Percentiles rank a stretch among this genome's conserved stretches.
phyloP scores from a whole-genome alignment of 2,329 filamentous ascomycete genomes.

The Dactylellina leptospora region DNA sequence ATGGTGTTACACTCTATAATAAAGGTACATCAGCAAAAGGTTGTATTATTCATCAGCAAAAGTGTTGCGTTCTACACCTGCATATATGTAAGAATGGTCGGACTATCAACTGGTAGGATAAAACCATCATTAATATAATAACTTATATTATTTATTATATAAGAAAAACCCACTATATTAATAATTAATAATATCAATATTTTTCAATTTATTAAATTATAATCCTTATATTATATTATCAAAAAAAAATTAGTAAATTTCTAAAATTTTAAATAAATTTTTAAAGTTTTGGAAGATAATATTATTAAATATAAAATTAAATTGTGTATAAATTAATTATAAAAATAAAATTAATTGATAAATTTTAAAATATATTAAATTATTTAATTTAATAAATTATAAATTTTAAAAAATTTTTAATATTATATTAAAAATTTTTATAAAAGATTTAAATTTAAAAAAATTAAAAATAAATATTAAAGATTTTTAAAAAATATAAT shows the following conservation, averaged over 20 bases:
- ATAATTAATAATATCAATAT: too few species aligned
- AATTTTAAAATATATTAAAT: slow-evolving; percentile 1
- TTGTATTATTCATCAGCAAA: neutral
- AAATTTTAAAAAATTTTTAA: slow-evolving; percentile 1
- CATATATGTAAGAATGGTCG: neutral
- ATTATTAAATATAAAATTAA: slow-evolving; percentile 10
- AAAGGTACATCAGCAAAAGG: slow-evolving; percentile 10
- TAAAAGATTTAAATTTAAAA: neutral
- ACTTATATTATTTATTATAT: neutral
- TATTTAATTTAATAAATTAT: neutral
- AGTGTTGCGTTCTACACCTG: neutral
- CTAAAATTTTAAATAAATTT: neutral
- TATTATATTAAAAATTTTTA: slow-evolving; percentile 6
- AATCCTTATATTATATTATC: slow-evolving; percentile 8
- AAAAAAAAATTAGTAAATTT: neutral
- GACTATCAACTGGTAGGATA: neutral
- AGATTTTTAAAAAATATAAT: neutral
- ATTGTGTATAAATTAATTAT: slow-evolving; percentile 9
- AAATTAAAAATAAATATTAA: neutral
- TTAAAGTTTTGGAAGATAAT: neutral
- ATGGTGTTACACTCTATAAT: neutral
- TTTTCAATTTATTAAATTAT: too few species aligned
- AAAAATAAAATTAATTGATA: neutral
- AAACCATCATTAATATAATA: neutral
- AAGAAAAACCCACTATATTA: too few species aligned